Evolutionary conservation across 1,284 basidiomycete genomes (phyloP).

Genomic region (Gomphus bonarii): DNA sequence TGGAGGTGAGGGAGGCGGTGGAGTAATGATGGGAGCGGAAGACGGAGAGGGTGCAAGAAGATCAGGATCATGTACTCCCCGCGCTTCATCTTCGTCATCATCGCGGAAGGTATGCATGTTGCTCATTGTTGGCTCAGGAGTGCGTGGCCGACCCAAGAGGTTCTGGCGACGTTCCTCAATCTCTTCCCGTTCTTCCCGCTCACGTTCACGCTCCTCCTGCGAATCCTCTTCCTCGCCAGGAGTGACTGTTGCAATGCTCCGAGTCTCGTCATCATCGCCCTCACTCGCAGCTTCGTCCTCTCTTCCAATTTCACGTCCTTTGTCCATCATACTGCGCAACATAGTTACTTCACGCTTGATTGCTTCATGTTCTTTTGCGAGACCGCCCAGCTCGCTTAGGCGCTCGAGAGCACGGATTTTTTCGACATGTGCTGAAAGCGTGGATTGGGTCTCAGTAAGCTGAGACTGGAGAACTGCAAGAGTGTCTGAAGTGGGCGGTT

Average conservation of each 20-base stretch:
- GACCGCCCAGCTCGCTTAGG: constrained; percentile 34
- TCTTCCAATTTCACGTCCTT: constrained; percentile 16
- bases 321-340: constrained; percentile 46
- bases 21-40: background rate
- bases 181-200: constrained; percentile 38
- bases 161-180: constrained; percentile 32
- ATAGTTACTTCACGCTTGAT: constrained; percentile 74
- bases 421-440: constrained; percentile 72
- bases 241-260: constrained; percentile 53
- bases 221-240: constrained; percentile 30
- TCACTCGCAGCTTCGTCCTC: constrained; percentile 30
- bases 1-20: constrained; percentile 15
- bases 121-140: constrained; percentile 64
- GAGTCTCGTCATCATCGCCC: constrained; percentile 47
- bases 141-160: constrained; percentile 50
- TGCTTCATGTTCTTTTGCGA: constrained; percentile 75
- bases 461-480: constrained; percentile 72
- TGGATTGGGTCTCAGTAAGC: constrained; percentile 77
- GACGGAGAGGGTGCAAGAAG: constrained; percentile 13
- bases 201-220: constrained; percentile 32
- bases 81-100: background rate
- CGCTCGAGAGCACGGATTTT: constrained; percentile 79
- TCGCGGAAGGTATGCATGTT: constrained; percentile 38
- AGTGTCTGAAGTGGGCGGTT: constrained; percentile 18
- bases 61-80: background rate